Percentiles rank a stretch among this genome's conserved stretches.
Conservation (phyloP, 345 rosid genomes). For the Rhodomyrtus tomentosa region DNA sequence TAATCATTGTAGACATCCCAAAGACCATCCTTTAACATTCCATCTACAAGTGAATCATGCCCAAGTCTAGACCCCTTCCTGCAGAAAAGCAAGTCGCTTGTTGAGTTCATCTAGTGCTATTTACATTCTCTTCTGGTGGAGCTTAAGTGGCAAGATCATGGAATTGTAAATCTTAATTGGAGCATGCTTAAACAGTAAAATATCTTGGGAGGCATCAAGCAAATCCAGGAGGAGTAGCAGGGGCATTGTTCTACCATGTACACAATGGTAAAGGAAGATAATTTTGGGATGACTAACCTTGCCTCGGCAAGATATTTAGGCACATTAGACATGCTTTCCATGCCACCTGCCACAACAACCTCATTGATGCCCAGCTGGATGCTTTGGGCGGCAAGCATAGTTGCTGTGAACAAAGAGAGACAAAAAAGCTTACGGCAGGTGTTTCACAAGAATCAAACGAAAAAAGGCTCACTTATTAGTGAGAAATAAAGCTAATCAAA, state of each 20-base stretch:
- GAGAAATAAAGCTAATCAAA: background rate
- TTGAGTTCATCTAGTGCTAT: background rate
- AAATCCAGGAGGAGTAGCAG: background rate
- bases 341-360: slow-evolving; percentile 94
- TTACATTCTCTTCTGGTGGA: background rate
- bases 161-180: background rate
- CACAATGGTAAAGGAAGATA: background rate
- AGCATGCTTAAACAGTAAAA: background rate
- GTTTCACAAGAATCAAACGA: background rate
- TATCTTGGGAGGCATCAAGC: background rate
- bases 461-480: background rate
- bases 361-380: slow-evolving; percentile 91
- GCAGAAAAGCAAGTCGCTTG: slow-evolving; percentile 14
- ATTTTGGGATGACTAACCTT: slow-evolving; percentile 31
- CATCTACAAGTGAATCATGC: slow-evolving; percentile 88
- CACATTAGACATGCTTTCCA: slow-evolving; percentile 97
- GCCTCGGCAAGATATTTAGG: slow-evolving; percentile 92
- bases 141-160: background rate
- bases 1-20: slow-evolving; percentile 93
- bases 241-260: background rate
- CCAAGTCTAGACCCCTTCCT: slow-evolving; percentile 98
- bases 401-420: slow-evolving; percentile 38
- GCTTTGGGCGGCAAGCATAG: slow-evolving; percentile 91
- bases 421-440: too few species aligned
- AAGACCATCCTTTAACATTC: slow-evolving; percentile 92